Base-by-base conservation (phyloP, 2,329 filamentous ascomycete species). In the Madurella fahalii region DNA sequence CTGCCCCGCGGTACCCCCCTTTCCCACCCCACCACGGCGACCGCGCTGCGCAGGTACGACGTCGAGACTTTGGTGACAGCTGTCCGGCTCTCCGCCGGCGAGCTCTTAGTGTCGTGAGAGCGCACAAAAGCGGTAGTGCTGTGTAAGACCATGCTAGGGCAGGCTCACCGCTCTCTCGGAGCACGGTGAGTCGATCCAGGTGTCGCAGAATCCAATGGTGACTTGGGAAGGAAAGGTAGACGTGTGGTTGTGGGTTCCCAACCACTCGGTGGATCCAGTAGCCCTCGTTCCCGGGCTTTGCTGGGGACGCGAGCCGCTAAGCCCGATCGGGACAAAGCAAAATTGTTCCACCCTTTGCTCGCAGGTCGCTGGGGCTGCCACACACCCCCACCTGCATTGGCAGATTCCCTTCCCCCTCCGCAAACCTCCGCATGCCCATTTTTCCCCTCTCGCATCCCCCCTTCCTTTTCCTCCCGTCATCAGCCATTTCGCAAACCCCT, bases 371-470 rank as follows among this genome's bases (percentile, higher is more conserved):
- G 54, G 47, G 50, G 50, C 39, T 34, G 43, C 42, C 45, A 43
- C 9, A 31, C 58, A 58, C 58, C 58, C 56, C 58, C 58, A 61
- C 58, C 54, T 61, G 58, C 58, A 59, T 56, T 62, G 56, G 47
- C 53, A 55, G 52, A 44, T 56, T 49, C 56, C 53, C 31, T 50
- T 41, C 42, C 31, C 59, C 57, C 61, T 59, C 55, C 54, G 50
- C 46, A 51, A 50, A 52, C 56, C 52, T 58, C 56, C 58, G 58
- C 60, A 59, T 25, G 56, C 54, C 61, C 60, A 60, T 63, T 61
- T 63, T 62, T 59, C 59, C 61, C 60, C 59, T 61, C 61, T 61
- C 48, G 50, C 46, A 51, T 58, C 57, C 58, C 61, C 59, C 59
- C 54, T 54, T 62, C 54, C 34, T 15, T 54, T 57, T 60, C 58